These are phyloP conservation scores for Polyporus tsugae DNA, from an alignment of 1,284 basidiomycete genomes.

Conservation along the genomic window DNA sequence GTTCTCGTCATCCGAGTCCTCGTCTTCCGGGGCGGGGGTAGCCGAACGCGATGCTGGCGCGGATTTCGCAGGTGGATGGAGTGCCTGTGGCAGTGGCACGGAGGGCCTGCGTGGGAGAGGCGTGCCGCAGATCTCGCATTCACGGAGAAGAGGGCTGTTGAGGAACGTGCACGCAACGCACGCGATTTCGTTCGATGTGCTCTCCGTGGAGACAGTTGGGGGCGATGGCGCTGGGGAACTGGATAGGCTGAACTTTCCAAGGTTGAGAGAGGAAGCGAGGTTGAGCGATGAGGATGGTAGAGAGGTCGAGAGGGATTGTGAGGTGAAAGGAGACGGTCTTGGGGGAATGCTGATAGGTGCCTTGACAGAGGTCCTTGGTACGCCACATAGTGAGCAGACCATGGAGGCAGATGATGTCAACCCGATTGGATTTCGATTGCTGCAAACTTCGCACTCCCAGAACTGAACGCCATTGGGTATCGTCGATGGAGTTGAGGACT, in stretches of 20 bases:
- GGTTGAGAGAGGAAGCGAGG: slow-evolving; percentile 39
- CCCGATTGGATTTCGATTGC: slow-evolving; percentile 79
- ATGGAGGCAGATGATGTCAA: slow-evolving; percentile 65
- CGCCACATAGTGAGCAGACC: slow-evolving; percentile 78
- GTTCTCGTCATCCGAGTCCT: slow-evolving; percentile 41
- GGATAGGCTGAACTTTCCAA: slow-evolving; percentile 34
- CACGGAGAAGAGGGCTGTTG: slow-evolving; percentile 79
- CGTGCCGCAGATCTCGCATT: slow-evolving; percentile 92
- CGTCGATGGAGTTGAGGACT: slow-evolving; percentile 28
- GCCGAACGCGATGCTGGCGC: slow-evolving; percentile 66
- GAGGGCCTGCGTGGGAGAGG: slow-evolving; percentile 53
- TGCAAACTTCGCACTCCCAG: slow-evolving; percentile 92
- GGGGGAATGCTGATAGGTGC: slow-evolving; percentile 34
- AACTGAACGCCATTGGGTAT: slow-evolving; percentile 49
- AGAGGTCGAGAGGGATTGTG: slow-evolving; percentile 44
- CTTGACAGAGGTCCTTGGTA: slow-evolving; percentile 59
- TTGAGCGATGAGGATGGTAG: slow-evolving; percentile 45
- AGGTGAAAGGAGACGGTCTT: slow-evolving; percentile 39
- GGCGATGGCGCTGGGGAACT: slow-evolving; percentile 37
- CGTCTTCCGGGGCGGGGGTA: slow-evolving; percentile 50
- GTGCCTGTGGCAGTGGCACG: slow-evolving; percentile 32
- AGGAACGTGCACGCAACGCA: slow-evolving; percentile 94
- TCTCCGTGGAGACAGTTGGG: slow-evolving; percentile 24
- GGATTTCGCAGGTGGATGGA: slow-evolving; percentile 54
- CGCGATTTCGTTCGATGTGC: slow-evolving; percentile 49